A percentile compares a stretch with the other conserved stretches of the same genome.
Evolutionary conservation across 2,329 filamentous ascomycete genomes (phyloP).

Genomic region (Fusarium incarnatum): DNA sequence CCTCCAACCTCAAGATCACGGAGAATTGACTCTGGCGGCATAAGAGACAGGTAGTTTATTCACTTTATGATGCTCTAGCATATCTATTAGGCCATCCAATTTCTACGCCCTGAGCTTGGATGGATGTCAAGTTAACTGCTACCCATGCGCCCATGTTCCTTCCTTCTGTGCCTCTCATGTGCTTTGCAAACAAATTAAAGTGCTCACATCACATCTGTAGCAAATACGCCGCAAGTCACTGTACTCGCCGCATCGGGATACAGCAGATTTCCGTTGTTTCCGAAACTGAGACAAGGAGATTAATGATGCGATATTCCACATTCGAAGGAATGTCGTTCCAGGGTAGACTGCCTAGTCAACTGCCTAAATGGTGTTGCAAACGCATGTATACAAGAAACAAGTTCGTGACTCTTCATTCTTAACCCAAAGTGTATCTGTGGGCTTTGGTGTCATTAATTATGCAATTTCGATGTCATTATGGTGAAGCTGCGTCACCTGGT

Average conservation of each 20-base stretch:
- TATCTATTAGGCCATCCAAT: background rate
- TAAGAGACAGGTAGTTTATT: background rate
- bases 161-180: constrained; percentile 15
- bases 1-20: background rate
- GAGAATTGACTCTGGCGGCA: background rate
- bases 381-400: background rate
- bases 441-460: background rate
- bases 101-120: background rate
- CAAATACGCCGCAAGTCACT: constrained; percentile 10
- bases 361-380: constrained; percentile 3
- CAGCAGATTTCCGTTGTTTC: constrained; percentile 22
- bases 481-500: too few relatives aligned
- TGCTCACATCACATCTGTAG: constrained; percentile 2
- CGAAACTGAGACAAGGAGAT: constrained; percentile 2
- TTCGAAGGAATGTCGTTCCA: constrained; percentile 5
- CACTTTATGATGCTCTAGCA: background rate
- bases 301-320: background rate
- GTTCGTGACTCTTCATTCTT: background rate
- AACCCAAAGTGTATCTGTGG: background rate
- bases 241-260: constrained; percentile 3
- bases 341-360: background rate
- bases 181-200: constrained; percentile 17
- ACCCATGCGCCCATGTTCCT: background rate
- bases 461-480: background rate
- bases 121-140: background rate